These are phyloP conservation scores for Striga hermonthica DNA, from an alignment of 305 asterid genomes.

Conservation along the genomic window DNA sequence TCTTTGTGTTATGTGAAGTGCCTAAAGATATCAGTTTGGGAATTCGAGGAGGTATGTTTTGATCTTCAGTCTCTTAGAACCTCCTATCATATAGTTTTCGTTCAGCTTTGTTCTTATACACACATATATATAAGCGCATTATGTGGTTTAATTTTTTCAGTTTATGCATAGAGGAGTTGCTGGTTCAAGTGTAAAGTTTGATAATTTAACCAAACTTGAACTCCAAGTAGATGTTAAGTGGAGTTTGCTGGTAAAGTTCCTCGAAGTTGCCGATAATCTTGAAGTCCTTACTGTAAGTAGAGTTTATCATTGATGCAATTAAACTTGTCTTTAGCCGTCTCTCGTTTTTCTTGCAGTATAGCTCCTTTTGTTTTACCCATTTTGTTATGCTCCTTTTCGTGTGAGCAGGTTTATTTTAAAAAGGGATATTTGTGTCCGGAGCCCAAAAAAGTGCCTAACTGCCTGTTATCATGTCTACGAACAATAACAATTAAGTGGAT, in stretches of 20 bases:
- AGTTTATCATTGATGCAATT: slow-evolving; percentile 6
- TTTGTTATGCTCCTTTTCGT: not conserved
- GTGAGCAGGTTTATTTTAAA: not conserved
- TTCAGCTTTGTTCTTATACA: not conserved
- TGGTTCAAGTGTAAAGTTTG: not conserved
- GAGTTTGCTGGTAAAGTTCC: slow-evolving; percentile 7
- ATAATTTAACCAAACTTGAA: slow-evolving; percentile 20
- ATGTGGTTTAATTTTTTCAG: not conserved
- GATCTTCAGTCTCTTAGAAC: no score
- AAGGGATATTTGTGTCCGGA: slow-evolving; percentile 2
- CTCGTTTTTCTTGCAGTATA: no score
- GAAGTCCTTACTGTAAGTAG: not conserved
- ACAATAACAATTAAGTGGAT: not conserved
- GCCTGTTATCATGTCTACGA: not conserved
- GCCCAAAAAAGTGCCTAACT: slow-evolving; percentile 7
- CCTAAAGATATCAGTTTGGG: no score
- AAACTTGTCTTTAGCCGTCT: no score
- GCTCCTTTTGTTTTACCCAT: not conserved
- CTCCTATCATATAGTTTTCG: no score
- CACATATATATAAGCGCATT: not conserved
- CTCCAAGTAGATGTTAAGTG: slow-evolving; percentile 6
- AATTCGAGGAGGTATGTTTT: no score
- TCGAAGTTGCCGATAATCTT: slow-evolving; percentile 21
- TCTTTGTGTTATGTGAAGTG: no score
- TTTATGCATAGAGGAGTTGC: no score